Evolutionary conservation across 345 rosid species (phyloP).

Genomic region (Salix dunnii): DNA sequence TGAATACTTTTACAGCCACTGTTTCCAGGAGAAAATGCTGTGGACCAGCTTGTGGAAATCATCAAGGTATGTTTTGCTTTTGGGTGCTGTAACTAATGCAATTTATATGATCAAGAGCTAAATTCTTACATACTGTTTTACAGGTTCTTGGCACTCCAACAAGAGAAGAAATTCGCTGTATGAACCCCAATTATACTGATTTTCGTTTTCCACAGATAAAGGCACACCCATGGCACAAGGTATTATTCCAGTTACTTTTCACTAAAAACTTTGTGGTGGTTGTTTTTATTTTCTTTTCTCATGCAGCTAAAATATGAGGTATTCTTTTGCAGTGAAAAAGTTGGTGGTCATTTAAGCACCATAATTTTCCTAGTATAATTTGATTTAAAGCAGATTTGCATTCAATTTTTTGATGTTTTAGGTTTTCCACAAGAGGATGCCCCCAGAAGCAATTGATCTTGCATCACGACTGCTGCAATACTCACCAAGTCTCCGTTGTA

Average conservation of each 20-base stretch:
- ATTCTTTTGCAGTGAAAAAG: neutral
- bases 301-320: neutral
- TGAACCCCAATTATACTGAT: slow-evolving; percentile 37
- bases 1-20: slow-evolving; percentile 20
- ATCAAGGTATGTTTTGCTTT: slow-evolving; percentile 22
- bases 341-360: neutral
- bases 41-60: slow-evolving; percentile 37
- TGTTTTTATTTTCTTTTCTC: neutral
- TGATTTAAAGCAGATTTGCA: neutral
- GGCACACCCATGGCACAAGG: slow-evolving; percentile 42
- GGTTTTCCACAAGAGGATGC: slow-evolving; percentile 38
- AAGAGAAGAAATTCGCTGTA: slow-evolving; percentile 38
- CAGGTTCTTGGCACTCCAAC: slow-evolving; percentile 40
- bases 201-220: slow-evolving; percentile 38
- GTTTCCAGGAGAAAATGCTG: slow-evolving; percentile 38
- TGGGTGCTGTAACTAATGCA: neutral
- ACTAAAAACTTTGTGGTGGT: neutral
- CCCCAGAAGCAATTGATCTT: slow-evolving; percentile 38
- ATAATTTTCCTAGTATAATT: neutral
- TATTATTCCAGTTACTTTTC: neutral
- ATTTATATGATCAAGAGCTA: neutral
- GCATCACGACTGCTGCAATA: slow-evolving; percentile 33
- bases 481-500: slow-evolving; percentile 35
- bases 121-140: neutral
- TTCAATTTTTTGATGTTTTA: neutral